Conservation (phyloP, 1,284 basidiomycete species). For the Erythrobasidium hasegawianum region DNA sequence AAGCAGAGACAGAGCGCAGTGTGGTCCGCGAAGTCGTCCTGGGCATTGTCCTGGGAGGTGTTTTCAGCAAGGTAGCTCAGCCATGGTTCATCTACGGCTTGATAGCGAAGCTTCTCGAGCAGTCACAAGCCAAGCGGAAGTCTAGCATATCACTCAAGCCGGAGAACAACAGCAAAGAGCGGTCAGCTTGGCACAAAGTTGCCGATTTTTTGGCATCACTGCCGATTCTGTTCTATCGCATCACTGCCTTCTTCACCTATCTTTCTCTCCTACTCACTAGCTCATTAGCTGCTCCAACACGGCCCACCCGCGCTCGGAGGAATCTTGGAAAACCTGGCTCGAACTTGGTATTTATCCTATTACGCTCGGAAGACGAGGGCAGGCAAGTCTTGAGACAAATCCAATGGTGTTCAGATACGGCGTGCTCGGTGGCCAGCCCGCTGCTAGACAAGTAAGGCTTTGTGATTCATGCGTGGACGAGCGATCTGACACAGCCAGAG, state of each 20-base stretch:
- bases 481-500: not conserved
- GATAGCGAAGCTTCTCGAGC: slow-evolving; percentile 61
- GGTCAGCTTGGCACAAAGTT: slow-evolving; percentile 33
- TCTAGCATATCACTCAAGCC: not conserved
- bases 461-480: slow-evolving; percentile 27
- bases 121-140: slow-evolving; percentile 41
- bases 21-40: slow-evolving; percentile 72
- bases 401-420: slow-evolving; percentile 21
- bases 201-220: slow-evolving; percentile 34
- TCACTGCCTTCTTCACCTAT: slow-evolving; percentile 25
- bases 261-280: slow-evolving; percentile 26
- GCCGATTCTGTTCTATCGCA: slow-evolving; percentile 32
- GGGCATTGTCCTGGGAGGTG: slow-evolving; percentile 63
- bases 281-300: slow-evolving; percentile 15
- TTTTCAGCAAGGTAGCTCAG: slow-evolving; percentile 65
- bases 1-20: slow-evolving; percentile 64
- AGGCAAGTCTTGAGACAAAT: slow-evolving; percentile 45
- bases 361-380: slow-evolving; percentile 32
- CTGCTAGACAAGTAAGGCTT: slow-evolving; percentile 42
- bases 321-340: slow-evolving; percentile 57
- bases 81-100: slow-evolving; percentile 74
- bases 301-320: slow-evolving; percentile 31
- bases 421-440: slow-evolving; percentile 35
- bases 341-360: slow-evolving; percentile 45
- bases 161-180: slow-evolving; percentile 42